These are phyloP conservation scores for Naganishia sp. DNA, from an alignment of 1,284 basidiomycete genomes.

Conservation along the genomic window DNA sequence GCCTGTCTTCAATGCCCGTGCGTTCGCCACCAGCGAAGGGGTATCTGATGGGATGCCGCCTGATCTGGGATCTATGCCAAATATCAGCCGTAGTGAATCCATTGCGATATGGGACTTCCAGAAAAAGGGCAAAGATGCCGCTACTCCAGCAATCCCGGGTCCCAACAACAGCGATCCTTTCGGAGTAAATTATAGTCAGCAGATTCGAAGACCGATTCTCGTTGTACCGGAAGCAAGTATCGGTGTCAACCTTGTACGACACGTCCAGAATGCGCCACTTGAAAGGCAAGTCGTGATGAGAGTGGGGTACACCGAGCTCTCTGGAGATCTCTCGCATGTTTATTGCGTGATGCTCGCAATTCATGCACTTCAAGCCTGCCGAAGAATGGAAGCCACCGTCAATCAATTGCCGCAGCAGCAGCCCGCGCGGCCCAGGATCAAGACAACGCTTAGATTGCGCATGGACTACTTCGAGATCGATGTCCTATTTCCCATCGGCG, in stretches of 20 bases:
- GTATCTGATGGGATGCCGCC: conserved; percentile 8
- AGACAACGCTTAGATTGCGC: conserved; percentile 38
- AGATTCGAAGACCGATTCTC: conserved; percentile 50
- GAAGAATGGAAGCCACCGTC: not conserved
- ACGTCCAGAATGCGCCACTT: conserved; percentile 32
- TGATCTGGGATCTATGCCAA: conserved; percentile 5
- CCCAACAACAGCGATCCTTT: conserved; percentile 41
- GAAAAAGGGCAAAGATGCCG: conserved; percentile 21
- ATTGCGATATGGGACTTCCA: conserved; percentile 48
- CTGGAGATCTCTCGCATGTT: conserved; percentile 68
- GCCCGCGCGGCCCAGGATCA: conserved; percentile 3
- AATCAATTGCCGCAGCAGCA: no score
- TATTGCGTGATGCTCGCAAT: conserved; percentile 72
- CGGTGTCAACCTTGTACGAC: conserved; percentile 38
- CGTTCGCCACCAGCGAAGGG: conserved; percentile 36
- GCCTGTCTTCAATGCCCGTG: conserved; percentile 49
- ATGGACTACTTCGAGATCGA: conserved; percentile 46
- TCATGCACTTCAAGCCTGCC: conserved; percentile 56
- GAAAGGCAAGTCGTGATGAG: conserved; percentile 39
- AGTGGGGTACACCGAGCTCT: conserved; percentile 49
- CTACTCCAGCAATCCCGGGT: conserved; percentile 29
- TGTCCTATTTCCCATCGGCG: conserved; percentile 49
- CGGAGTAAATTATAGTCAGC: conserved; percentile 43
- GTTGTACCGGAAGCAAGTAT: conserved; percentile 43
- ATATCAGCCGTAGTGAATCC: not conserved